A percentile compares a stretch with the other conserved stretches of the same genome.
phyloP scores from a whole-genome alignment of 106 monocot genomes.

The Dendrobium officinale region DNA sequence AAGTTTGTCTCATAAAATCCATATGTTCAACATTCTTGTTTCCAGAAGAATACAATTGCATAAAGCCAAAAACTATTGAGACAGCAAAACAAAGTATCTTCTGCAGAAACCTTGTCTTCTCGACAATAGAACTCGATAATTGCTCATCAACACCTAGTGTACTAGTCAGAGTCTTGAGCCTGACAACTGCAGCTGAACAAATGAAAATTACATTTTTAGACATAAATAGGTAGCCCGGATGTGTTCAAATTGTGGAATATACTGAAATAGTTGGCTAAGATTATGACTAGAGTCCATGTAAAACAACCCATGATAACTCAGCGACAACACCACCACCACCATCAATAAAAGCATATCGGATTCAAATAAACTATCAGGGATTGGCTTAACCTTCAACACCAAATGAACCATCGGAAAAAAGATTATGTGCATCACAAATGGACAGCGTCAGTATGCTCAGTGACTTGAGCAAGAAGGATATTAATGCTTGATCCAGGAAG shows the following conservation, averaged over 20 bases:
- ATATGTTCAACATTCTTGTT: constrained; percentile 22
- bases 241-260: background rate
- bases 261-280: background rate
- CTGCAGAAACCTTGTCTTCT: constrained; percentile 56
- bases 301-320: background rate
- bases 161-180: constrained; percentile 68
- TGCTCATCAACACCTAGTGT: constrained; percentile 51
- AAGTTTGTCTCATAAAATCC: constrained; percentile 12
- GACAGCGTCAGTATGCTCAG: background rate
- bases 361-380: background rate
- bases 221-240: background rate
- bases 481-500: background rate
- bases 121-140: constrained; percentile 31
- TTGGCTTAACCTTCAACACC: background rate
- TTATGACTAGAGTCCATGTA: background rate
- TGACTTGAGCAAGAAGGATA: background rate
- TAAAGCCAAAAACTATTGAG: constrained; percentile 61
- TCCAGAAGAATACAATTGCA: constrained; percentile 48
- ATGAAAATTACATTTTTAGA: constrained; percentile 1
- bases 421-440: background rate
- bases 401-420: background rate
- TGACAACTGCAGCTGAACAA: constrained; percentile 72
- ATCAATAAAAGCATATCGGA: constrained; percentile 1
- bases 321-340: background rate
- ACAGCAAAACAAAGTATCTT: constrained; percentile 77